Percentiles rank a stretch among this genome's conserved stretches.
Conservation (phyloP, 257 asterid species). For the Ilex asprella region DNA sequence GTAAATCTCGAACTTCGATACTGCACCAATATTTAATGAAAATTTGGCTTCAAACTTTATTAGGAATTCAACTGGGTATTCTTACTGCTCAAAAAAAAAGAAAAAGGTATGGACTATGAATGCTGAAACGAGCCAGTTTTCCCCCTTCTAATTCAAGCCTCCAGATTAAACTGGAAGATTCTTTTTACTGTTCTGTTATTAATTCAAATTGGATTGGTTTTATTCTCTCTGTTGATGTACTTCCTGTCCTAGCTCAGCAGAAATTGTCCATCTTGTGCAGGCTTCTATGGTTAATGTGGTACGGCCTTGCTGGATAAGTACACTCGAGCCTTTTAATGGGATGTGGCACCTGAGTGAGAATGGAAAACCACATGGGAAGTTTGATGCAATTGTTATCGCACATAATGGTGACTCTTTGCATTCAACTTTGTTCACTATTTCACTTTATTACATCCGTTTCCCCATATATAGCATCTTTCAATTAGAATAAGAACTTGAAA, state of each 20-base stretch:
- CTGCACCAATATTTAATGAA: too few species aligned
- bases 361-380: conserved; percentile 72
- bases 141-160: too few species aligned
- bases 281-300: conserved; percentile 61
- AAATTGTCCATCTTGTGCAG: conserved; percentile 33
- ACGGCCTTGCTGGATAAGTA: conserved; percentile 89
- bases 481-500: background rate
- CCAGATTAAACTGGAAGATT: too few species aligned
- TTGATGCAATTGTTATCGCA: conserved; percentile 88
- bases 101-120: too few species aligned
- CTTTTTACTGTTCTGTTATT: too few species aligned
- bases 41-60: too few species aligned
- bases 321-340: conserved; percentile 76
- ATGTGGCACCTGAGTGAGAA: conserved; percentile 90
- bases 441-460: background rate
- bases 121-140: too few species aligned
- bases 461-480: background rate
- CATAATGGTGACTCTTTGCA: conserved; percentile 61
- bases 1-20: too few species aligned
- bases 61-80: too few species aligned
- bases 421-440: background rate
- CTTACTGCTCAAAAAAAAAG: too few species aligned
- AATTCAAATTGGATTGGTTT: too few species aligned
- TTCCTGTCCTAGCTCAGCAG: background rate
- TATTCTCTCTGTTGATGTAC: too few species aligned